Evolutionary conservation across 2,329 filamentous ascomycete genomes (phyloP), one percentile per base, ranked within the genome.

Genomic region (Penicillium sp.): DNA sequence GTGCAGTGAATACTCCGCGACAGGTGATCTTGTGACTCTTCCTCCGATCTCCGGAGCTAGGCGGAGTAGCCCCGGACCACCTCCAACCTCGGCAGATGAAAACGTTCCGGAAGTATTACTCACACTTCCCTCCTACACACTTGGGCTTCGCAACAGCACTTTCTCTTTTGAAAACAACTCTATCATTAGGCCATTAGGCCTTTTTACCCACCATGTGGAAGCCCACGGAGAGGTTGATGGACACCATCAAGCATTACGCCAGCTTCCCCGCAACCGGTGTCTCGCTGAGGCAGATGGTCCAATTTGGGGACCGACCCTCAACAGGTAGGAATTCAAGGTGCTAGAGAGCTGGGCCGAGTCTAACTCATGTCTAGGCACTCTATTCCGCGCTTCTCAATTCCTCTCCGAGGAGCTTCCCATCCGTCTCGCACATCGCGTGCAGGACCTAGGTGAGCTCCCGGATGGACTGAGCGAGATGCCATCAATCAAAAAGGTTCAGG

Each of bases 391-490:
- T 48, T 97, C 94, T 24, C 94, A 97, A 79, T 99, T 99, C 77
- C 87, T 99, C 54, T 94, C 93, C 67, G 94, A 99, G 80, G 94
- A 99, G 80, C 86, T 99, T 22, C 94, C 94, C 63, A 99, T 99
- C 68, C 90, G 94, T 49, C 82, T 99, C 57, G 94, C 94, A 66
- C 94, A 99, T 77, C 89, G 94, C 60, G 94, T 99, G 55, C 90
- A 96, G 75, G 94, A 99, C 78, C 85, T 99, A 54, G 87, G 89
- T 58, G 89, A 91, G 68, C 81, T 99, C 2, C 94, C 94, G 34
- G 94, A 99, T 82, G 94, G 94, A 52, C 84, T 99, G 58, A 96
- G 91, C 72, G 92, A 97, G 64, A 97, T 99, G 94, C 90, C 92
- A 38, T 97, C 94, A 10, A 96, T 99, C 63, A 87, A 88, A 73